Base-by-base conservation (phyloP, 2,329 filamentous ascomycete genomes). In the Paecilomyces niveus region DNA sequence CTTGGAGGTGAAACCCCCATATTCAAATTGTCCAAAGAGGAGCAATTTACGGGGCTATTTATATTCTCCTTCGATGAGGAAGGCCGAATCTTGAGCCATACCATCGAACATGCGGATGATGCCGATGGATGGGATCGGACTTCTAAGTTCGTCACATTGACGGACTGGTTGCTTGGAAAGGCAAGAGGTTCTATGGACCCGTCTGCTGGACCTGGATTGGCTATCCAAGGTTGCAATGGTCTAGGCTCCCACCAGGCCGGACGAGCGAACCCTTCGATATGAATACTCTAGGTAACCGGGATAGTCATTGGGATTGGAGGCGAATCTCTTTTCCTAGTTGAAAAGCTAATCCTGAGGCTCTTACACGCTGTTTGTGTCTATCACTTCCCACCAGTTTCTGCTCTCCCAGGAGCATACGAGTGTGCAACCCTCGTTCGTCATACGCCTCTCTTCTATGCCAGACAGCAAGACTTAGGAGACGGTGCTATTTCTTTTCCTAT, bases 1-100 rank as follows among this genome's bases (percentile, higher is more conserved):
- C 76, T 87, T 3, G 78, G 80, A 11, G 81, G 84, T 55, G 79
- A 83, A 18, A 74, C 80, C 64, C 74, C 74, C 2, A 77, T 79
- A 24, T 77, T 79, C 65, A 74, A 75, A 31, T 64, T 77, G 5
- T 83, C 84, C 58, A 82, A 84, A 54, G 83, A 84, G 61, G 88
- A 89, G 68, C 89, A 92, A 68, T 97, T 97, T 66, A 90, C 87
- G 1, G 94, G 94, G 0, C 75, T 97, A 10, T 99, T 97, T 74
- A 88, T 96, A 59, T 99, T 99, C 72, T 90, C 96, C 64, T 99
- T 99, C 71, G 94, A 97, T 69, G 81, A 85, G 53, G 84, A 96
- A 67, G 94, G 94, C 1, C 83, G 91, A 62, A 85, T 99, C 35
- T 76, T 89, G 54, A 91, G 85, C 65, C 94, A 97, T 73, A 96